Evolutionary conservation across 2,329 filamentous ascomycete genomes (phyloP), one percentile per base, ranked within the genome.

Genomic region (Botrytis tulipae): DNA sequence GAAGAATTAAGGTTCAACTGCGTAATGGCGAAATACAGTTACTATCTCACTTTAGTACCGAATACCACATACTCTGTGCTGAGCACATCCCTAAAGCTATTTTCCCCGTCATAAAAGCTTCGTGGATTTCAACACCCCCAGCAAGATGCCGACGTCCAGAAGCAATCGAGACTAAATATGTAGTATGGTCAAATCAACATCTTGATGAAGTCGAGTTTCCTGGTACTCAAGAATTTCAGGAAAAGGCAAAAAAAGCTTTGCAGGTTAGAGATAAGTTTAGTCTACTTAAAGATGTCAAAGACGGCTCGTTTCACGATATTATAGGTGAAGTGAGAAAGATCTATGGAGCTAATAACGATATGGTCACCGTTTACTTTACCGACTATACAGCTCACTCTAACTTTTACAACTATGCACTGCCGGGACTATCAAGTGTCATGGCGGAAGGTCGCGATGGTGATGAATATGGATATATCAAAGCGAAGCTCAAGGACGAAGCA

Each of bases 301-400:
- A 86, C 0, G 81, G 82, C 22, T 72, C 61, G 4, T 97, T 91
- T 79, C 89, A 87, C 78, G 89, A 97, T 79, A 80, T 97, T 1
- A 84, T 93, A 29, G 94, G 88, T 2, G 87, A 95, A 79, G 88
- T 97, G 3, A 87, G 94, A 65, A 90, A 87, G 76, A 83, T 86
- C 0, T 88, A 84, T 76, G 79, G 82, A 22, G 80, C 78, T 40
- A 81, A 82, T 57, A 84, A 81, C 48, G 85, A 87, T 40, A 87
- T 82, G 73, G 82, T 88, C 20, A 88, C 89, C 8, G 76, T 97
- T 0, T 94, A 94, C 84, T 84, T 97, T 29, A 92, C 93, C 0
- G 95, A 98, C 82, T 97, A 95, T 81, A 97, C 94, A 0, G 83
- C 88, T 69, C 93, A 98, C 78, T 79, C 84, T 0, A 74, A 79